phyloP scores from a whole-genome alignment of 768 basidiomycete species.

The Psilocybe cubensis region DNA sequence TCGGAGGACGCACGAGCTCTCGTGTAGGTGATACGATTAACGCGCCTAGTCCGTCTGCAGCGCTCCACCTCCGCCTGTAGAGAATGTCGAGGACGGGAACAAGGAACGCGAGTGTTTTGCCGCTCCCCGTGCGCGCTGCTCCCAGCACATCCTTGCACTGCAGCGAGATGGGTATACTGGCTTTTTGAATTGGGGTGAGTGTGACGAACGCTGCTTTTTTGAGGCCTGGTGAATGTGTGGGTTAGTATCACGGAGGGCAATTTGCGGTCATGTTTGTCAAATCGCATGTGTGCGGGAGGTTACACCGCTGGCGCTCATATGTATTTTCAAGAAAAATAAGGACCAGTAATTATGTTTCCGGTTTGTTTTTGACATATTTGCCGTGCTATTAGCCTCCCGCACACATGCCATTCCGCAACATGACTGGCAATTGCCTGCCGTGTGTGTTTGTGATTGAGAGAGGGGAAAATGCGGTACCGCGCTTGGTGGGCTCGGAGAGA shows the following conservation, averaged over 20 bases:
- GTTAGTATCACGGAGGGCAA: not conserved
- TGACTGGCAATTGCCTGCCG: no score
- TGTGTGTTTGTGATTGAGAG: no score
- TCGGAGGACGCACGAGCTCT: constrained; percentile 67
- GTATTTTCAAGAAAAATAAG: no score
- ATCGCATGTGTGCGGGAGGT: no score
- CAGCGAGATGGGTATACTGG: constrained; percentile 88
- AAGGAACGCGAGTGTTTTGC: constrained; percentile 96
- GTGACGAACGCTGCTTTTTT: constrained; percentile 85
- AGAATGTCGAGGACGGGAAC: constrained; percentile 92
- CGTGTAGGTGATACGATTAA: constrained; percentile 93
- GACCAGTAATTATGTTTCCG: no score
- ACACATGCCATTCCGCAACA: no score
- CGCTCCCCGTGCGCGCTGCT: constrained; percentile 93
- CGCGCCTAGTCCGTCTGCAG: constrained; percentile 89
- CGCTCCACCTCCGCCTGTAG: constrained; percentile 91
- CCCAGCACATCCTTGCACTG: constrained; percentile 97
- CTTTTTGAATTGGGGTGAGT: constrained; percentile 92
- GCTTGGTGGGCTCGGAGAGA: constrained; percentile 75
- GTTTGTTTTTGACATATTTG: no score
- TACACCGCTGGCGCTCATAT: no score
- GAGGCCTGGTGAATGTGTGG: constrained; percentile 55
- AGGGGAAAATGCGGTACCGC: no score
- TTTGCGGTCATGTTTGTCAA: no score
- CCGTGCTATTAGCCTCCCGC: no score